Evolutionary conservation across 306 rosid genomes (phyloP), one percentile per base, ranked within the genome.

Genomic region (Quercus suber): DNA sequence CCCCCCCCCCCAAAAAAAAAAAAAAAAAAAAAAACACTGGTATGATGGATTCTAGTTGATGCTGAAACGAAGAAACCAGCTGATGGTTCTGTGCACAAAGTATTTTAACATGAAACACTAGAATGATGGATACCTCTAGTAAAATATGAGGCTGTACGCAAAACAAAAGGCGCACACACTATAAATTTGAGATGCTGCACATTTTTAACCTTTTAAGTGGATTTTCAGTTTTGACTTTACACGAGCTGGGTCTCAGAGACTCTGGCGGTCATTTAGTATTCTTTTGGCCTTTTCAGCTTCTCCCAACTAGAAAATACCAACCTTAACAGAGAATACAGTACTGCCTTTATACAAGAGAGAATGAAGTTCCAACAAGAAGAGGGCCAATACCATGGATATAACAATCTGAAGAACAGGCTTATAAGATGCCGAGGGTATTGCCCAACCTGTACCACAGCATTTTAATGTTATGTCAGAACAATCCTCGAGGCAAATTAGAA

Each of bases 321-420:
- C 72, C 91, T 65, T 55, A 90, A 55, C 78, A 93, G 52, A 57
- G 97, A 91, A 71, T 73, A 81, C 69, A 89, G 81, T 20, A 96
- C 70, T 0, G 94, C 84, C 81, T 79, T 82, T 56, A 93, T 51
- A 78, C 97, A 93, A 11, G 90, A 79, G 69, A 81, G 63, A 23
- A 84, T 57, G 56, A 96, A 86, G 84, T 91, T 93, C 96, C 98
- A 93, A 89, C 99, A 93, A 19, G 99, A 95, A 45, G 96, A 88
- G 18, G 99, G 99, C 98, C 98, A 96, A 79, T 93, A 96, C 98
- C 98, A 91, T 5, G 99, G 99, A 80, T 96, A 96, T 9, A 96
- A 87, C 84, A 96, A 79, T 69, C 99, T 85, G 93, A 96, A 96
- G 90, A 96, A 93, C 52, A 91, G 77, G 87, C 99, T 96, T 76